Conservation (phyloP, 75 land plant species). For the Pseudotsuga menziesii region DNA sequence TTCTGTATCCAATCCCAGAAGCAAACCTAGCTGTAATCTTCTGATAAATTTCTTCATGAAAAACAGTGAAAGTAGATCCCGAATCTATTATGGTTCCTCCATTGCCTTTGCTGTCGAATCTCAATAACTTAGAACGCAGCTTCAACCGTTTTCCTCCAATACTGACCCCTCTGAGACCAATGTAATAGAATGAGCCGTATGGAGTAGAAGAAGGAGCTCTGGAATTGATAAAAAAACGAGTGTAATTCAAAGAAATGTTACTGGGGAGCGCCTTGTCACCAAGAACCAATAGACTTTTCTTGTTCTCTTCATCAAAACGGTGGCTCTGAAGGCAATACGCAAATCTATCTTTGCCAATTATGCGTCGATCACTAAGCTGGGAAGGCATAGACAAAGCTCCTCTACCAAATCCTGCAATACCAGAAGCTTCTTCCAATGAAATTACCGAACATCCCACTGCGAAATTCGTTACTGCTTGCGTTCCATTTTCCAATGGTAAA, state of each 20-base stretch:
- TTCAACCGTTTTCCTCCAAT: constrained; percentile 38
- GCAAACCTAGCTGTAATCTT: too few species aligned
- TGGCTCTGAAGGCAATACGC: constrained; percentile 51
- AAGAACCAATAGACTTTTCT: constrained; percentile 10
- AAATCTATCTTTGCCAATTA: constrained; percentile 14
- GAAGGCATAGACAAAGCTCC: constrained; percentile 40
- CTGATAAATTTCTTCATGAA: background rate
- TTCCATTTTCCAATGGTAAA: background rate
- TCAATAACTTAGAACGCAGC: constrained; percentile 27
- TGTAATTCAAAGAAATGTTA: constrained; percentile 17
- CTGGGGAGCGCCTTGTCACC: background rate
- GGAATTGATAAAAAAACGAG: constrained; percentile 23
- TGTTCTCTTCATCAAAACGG: constrained; percentile 38
- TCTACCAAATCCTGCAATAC: constrained; percentile 59
- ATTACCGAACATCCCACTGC: constrained; percentile 49
- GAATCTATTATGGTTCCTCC: constrained; percentile 70
- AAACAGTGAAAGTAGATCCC: constrained; percentile 54
- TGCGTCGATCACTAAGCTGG: constrained; percentile 20
- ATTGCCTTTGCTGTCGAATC: constrained; percentile 17
- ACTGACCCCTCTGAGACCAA: constrained; percentile 30
- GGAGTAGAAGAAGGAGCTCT: background rate
- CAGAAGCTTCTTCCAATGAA: constrained; percentile 32
- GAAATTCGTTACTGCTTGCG: constrained; percentile 15
- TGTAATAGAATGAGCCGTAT: constrained; percentile 43
- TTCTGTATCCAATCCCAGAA: constrained; percentile 20